A percentile compares a stretch with the other conserved stretches of the same genome.
Evolutionary conservation across 73 alveolate species (phyloP).

Genomic region (Tetrahymena elliotti): DNA sequence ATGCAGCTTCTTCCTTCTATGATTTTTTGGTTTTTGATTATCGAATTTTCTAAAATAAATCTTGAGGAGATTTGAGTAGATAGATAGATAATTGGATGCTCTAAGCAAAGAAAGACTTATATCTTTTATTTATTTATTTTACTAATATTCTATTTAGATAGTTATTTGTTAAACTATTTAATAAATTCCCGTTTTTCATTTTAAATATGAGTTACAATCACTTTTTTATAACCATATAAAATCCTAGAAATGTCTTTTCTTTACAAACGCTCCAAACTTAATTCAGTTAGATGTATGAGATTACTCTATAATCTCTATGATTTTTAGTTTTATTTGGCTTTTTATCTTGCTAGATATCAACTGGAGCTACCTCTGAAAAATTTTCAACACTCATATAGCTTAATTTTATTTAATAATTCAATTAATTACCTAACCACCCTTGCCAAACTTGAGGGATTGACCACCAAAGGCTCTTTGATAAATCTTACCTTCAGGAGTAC

Average conservation of each 20-base stretch:
- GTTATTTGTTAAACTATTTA: neutral
- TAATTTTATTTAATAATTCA: too few species aligned
- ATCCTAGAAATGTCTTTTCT: too few species aligned
- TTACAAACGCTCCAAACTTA: neutral
- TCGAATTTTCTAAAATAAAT: neutral
- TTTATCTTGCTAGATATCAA: neutral
- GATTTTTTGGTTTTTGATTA: neutral
- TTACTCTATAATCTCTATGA: neutral
- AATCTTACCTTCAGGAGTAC: slow-evolving; percentile 93
- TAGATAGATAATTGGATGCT: neutral
- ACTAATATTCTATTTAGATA: neutral
- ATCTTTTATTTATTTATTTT: too few species aligned
- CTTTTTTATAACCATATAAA: neutral
- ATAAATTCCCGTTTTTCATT: neutral
- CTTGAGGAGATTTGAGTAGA: neutral
- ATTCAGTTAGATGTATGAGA: neutral
- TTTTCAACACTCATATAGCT: neutral
- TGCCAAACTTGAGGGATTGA: slow-evolving; percentile 78
- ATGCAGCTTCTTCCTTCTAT: neutral
- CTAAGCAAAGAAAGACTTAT: neutral
- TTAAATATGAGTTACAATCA: too few species aligned
- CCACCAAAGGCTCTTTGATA: slow-evolving; percentile 97
- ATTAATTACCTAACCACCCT: slow-evolving; percentile 47
- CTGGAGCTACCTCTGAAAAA: neutral
- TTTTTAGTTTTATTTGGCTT: too few species aligned